phyloP scores from a whole-genome alignment of 177 flowering plant species.

The Vitis hybrid region DNA sequence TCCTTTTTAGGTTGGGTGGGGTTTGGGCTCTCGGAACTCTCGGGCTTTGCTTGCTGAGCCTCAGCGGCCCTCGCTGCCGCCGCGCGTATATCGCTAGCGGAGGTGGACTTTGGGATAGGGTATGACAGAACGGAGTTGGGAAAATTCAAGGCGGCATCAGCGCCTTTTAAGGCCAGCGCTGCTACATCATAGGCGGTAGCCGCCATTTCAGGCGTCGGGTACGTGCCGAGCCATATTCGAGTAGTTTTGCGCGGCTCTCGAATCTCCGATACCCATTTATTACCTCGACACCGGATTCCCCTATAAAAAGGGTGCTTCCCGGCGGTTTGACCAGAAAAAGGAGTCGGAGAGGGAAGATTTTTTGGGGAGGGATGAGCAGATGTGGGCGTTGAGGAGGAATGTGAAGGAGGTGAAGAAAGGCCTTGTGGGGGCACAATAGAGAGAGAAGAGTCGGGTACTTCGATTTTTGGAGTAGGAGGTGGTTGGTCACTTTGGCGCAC shows the following conservation, averaged over 20 bases:
- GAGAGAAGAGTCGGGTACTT: neutral
- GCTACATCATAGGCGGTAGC: conserved; percentile 67
- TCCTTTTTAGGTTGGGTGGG: neutral
- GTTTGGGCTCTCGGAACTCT: neutral
- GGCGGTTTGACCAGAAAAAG: neutral
- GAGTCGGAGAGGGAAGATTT: neutral
- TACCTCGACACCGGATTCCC: conserved; percentile 48
- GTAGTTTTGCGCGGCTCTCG: conserved; percentile 61
- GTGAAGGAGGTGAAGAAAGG: neutral
- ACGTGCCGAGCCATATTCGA: conserved; percentile 74
- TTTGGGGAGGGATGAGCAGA: neutral
- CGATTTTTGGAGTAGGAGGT: neutral
- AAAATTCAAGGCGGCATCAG: conserved; percentile 43
- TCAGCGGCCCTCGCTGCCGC: conserved; percentile 52
- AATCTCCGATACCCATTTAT: conserved; percentile 78
- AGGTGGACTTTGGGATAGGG: conserved; percentile 35
- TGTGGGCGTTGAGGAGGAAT: neutral
- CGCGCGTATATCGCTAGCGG: conserved; percentile 32
- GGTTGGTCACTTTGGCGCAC: conserved; percentile 2
- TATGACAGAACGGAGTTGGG: conserved; percentile 28
- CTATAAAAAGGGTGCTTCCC: conserved; percentile 28
- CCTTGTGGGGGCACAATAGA: neutral
- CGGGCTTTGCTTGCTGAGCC: conserved; percentile 7
- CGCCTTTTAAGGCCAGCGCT: conserved; percentile 50
- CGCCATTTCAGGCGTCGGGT: conserved; percentile 65